Evolutionary conservation across 345 rosid genomes (phyloP).

Genomic region (Gossypium rotundifolium): DNA sequence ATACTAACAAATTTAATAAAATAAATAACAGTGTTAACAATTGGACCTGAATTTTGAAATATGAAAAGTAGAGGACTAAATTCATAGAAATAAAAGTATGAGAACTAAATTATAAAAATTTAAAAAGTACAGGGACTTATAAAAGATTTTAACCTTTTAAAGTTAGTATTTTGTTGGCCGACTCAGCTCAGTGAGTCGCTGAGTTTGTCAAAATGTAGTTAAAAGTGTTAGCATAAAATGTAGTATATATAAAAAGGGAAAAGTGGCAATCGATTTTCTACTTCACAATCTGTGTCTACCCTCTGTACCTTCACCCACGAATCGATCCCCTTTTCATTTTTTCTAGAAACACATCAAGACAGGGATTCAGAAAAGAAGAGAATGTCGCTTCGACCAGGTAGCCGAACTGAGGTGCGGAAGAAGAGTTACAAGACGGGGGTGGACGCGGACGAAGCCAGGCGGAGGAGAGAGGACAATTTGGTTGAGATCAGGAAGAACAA

Average conservation of each 20-base stretch:
- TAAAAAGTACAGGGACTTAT: no score
- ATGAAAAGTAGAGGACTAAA: no score
- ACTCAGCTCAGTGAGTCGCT: background rate
- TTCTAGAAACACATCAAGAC: background rate
- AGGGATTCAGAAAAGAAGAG: background rate
- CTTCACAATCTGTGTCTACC: background rate
- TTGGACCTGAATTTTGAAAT: no score
- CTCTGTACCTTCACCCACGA: background rate
- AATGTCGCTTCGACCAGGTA: conserved; percentile 43
- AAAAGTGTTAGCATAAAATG: background rate
- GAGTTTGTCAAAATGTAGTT: background rate
- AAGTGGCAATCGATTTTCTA: background rate
- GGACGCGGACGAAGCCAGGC: conserved; percentile 28
- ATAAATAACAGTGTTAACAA: no score
- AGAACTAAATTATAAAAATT: no score
- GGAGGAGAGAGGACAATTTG: conserved; percentile 50
- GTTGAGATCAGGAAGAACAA: conserved; percentile 44
- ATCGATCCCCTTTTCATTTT: background rate
- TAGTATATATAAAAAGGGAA: background rate
- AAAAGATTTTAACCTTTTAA: no score
- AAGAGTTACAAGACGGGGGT: background rate
- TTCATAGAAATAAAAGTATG: no score
- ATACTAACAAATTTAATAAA: no score
- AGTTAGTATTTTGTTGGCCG: background rate
- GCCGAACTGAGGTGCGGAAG: background rate